These are phyloP conservation scores for Xylaria longipes DNA, from an alignment of 495 filamentous ascomycete genomes.

Conservation along the genomic window DNA sequence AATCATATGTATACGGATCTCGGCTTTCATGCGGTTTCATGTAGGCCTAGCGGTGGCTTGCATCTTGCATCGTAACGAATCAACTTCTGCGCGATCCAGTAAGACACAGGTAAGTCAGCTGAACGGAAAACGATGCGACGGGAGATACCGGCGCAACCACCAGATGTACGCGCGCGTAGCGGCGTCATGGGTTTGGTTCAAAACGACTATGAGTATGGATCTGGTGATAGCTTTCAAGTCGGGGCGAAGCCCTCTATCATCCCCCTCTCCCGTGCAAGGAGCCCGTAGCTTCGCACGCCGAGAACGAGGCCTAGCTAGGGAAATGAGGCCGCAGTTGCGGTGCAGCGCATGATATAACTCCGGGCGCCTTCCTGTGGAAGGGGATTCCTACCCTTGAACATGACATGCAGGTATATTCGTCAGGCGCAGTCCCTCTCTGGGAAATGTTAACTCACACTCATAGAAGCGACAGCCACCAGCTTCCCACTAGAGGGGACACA, in stretches of 20 bases:
- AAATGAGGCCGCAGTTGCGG: conserved; percentile 2
- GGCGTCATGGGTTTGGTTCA: background rate
- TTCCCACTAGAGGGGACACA: background rate
- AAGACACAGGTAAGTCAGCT: background rate
- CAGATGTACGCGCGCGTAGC: background rate
- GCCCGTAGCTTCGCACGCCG: background rate
- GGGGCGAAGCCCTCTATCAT: conserved; percentile 1
- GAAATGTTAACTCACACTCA: background rate
- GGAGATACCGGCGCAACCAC: background rate
- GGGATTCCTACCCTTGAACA: background rate
- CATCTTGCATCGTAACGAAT: conserved; percentile 4
- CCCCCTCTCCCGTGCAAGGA: background rate
- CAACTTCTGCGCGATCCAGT: background rate
- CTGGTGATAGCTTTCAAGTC: background rate
- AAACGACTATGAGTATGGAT: background rate
- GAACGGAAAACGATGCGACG: background rate
- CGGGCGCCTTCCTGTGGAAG: background rate
- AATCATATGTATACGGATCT: conserved; percentile 8
- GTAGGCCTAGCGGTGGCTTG: conserved; percentile 6
- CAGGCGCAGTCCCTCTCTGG: background rate
- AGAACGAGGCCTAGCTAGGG: background rate
- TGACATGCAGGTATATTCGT: background rate
- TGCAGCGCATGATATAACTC: background rate
- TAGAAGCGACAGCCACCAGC: background rate
- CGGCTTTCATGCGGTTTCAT: background rate